phyloP scores from a whole-genome alignment of 208 protist genomes.

The Balamuthia mandrillaris region DNA sequence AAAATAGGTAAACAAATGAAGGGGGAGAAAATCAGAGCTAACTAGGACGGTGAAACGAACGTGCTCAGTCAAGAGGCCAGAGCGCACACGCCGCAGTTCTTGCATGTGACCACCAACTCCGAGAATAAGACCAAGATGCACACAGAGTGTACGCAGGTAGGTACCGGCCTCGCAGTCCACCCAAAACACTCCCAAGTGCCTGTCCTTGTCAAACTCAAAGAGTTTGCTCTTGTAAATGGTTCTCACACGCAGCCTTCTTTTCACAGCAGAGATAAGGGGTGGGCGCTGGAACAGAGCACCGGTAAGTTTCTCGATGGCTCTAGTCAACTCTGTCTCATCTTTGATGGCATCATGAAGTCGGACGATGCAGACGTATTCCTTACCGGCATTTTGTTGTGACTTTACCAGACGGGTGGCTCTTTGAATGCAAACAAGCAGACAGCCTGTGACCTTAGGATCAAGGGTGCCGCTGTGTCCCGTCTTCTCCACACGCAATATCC shows the following conservation, averaged over 20 bases:
- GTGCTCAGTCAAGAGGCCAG: constrained; percentile 90
- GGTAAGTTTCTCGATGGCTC: constrained; percentile 92
- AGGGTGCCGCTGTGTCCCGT: constrained; percentile 99
- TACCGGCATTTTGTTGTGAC: constrained; percentile 98
- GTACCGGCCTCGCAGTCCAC: constrained; percentile 99
- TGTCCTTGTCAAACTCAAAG: constrained; percentile 96
- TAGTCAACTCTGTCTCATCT: constrained; percentile 71
- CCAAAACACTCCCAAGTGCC: constrained; percentile 95
- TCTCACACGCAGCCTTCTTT: constrained; percentile 95
- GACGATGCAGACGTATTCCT: constrained; percentile 98
- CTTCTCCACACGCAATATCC: constrained; percentile 97
- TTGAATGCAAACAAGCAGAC: constrained; percentile 98
- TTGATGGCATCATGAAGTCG: constrained; percentile 90
- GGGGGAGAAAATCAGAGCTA: too few relatives aligned
- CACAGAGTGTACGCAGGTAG: constrained; percentile 99
- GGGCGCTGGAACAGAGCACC: constrained; percentile 98
- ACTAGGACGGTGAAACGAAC: not conserved
- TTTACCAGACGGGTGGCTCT: constrained; percentile 99
- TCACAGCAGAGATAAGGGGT: constrained; percentile 96
- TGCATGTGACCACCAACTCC: constrained; percentile 98
- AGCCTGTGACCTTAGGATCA: constrained; percentile 94
- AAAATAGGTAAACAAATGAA: not conserved
- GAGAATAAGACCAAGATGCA: constrained; percentile 98
- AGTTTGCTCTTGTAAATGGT: constrained; percentile 98
- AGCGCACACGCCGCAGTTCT: constrained; percentile 96